Evolutionary conservation across 2,329 filamentous ascomycete genomes (phyloP).

Genomic region (Aspergillus tubingensis): DNA sequence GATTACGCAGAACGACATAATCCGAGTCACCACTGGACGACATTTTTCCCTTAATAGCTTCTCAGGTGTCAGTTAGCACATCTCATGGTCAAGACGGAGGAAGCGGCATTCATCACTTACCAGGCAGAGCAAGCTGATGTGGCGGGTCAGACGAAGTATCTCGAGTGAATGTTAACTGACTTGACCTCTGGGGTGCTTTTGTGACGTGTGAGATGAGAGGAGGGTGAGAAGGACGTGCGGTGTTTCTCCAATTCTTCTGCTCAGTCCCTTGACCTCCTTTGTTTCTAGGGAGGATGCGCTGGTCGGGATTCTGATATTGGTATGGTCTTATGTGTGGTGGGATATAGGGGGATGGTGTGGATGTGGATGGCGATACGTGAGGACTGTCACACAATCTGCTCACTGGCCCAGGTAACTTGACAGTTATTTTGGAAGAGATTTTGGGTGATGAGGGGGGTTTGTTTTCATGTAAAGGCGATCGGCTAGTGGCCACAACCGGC

Average conservation of each 20-base stretch:
- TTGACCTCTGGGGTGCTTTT: too few species aligned
- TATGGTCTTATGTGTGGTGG: neutral
- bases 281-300: neutral
- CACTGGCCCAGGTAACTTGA: neutral
- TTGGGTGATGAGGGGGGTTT: too few species aligned
- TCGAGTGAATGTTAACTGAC: neutral
- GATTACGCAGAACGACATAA: conserved; percentile 22
- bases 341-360: neutral
- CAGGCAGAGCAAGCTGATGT: too few species aligned
- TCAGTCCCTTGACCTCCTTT: neutral
- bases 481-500: too few species aligned
- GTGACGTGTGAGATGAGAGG: neutral
- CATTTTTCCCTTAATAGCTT: conserved; percentile 2
- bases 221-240: neutral
- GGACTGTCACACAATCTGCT: neutral
- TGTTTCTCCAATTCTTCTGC: neutral
- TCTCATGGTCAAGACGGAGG: neutral
- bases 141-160: neutral
- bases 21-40: conserved; percentile 24
- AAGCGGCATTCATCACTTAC: neutral
- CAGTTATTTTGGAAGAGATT: neutral
- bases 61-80: neutral
- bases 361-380: neutral
- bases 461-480: too few species aligned
- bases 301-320: neutral